A percentile compares a stretch with the other conserved stretches of the same genome.
Conservation (phyloP, 768 basidiomycete genomes). For the Phlegmacium glaucopus region DNA sequence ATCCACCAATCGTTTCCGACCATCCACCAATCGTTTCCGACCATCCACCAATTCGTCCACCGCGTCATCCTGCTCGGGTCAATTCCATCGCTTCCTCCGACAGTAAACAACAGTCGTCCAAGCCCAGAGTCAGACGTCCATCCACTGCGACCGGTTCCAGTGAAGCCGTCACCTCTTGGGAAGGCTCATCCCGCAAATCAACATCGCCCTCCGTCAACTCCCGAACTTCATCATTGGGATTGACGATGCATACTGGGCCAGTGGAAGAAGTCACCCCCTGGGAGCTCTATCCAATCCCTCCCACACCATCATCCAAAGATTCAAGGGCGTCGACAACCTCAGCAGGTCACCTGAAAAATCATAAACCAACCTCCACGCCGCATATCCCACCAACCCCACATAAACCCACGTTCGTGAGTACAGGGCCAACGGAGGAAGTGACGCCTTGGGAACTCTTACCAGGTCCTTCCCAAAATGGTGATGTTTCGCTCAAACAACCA, state of each 20-base stretch:
- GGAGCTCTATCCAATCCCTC: constrained; percentile 16
- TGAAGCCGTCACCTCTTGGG: constrained; percentile 28
- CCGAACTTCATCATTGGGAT: neutral
- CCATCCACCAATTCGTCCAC: constrained; percentile 26
- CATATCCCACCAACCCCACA: neutral
- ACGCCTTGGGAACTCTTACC: constrained; percentile 37
- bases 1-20: constrained; percentile 10
- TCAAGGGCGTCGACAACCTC: too few relatives aligned
- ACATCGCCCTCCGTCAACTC: constrained; percentile 3
- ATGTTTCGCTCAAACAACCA: constrained; percentile 4
- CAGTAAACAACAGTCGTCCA: constrained; percentile 6
- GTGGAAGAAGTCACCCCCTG: constrained; percentile 17
- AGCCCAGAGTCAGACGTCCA: constrained; percentile 10
- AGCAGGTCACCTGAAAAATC: too few relatives aligned
- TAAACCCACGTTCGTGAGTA: constrained; percentile 2
- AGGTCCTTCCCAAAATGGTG: constrained; percentile 3
- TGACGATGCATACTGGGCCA: constrained; percentile 9
- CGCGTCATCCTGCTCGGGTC: constrained; percentile 30
- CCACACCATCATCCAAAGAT: neutral
- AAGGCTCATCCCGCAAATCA: constrained; percentile 3
- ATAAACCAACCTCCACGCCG: neutral
- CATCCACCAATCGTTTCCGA: constrained; percentile 16
- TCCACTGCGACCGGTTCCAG: neutral
- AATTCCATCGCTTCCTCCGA: constrained; percentile 4
- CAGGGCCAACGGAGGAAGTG: constrained; percentile 34